Conservation (phyloP, 2,329 filamentous ascomycete genomes). For the Alternaria burnsii region DNA sequence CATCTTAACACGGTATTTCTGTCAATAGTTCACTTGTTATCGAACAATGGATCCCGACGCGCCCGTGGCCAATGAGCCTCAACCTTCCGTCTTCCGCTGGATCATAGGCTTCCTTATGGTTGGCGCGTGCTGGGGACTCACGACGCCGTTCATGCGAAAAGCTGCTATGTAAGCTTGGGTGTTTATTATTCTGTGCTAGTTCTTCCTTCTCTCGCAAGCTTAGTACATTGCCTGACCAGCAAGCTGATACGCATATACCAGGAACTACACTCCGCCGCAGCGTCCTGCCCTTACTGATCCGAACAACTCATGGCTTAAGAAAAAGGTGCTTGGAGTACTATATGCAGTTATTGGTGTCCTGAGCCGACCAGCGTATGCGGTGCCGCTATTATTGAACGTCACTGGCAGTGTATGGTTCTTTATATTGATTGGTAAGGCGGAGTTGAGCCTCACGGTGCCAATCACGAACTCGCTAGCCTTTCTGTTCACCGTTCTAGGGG, state of each 20-base stretch:
- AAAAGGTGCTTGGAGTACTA: constrained; percentile 69
- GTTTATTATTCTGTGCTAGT: background rate
- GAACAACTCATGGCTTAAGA: constrained; percentile 66
- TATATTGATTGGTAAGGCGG: constrained; percentile 87
- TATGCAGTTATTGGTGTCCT: constrained; percentile 82
- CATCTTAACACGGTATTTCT: background rate
- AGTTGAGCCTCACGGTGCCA: constrained; percentile 90
- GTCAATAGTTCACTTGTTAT: background rate
- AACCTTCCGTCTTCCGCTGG: constrained; percentile 74
- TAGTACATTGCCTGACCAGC: background rate
- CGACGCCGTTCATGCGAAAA: constrained; percentile 85
- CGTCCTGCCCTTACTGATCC: constrained; percentile 45
- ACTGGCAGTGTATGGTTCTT: constrained; percentile 98
- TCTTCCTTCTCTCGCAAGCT: background rate
- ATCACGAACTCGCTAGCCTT: constrained; percentile 96
- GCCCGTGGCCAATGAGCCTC: constrained; percentile 32
- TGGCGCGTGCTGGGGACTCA: constrained; percentile 91
- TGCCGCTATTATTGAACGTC: constrained; percentile 85
- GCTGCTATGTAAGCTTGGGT: constrained; percentile 68
- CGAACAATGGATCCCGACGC: constrained; percentile 43
- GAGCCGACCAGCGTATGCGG: constrained; percentile 80
- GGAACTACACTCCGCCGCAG: constrained; percentile 68
- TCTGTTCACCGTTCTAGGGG: constrained; percentile 91
- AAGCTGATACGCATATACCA: constrained; percentile 9
- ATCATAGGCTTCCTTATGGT: constrained; percentile 89